Evolutionary conservation across 495 filamentous ascomycete species (phyloP), one percentile per base, ranked within the genome.

Genomic region (Penicillium pulvis): DNA sequence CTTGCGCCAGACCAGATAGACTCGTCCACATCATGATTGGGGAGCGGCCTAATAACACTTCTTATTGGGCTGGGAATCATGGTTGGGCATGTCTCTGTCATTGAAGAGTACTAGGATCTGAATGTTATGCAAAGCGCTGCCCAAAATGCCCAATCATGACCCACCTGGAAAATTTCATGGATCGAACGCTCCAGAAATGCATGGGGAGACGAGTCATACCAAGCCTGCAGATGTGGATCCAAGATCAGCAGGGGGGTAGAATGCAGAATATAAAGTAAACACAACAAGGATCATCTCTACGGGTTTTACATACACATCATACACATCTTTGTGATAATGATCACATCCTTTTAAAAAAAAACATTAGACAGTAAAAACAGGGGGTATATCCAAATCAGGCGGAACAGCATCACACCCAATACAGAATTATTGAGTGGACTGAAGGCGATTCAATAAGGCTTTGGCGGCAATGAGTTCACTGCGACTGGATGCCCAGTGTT

Each of bases 401-500:
- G 9, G 43, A 11, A 33, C 12, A 19, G 35, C 23, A 49, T n/a
- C n/a, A 6, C 19, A 35, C 49, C 24, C 26, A 24, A 20, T 6
- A 6, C n/a, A 69, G 70, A 42, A 71, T 70, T 53, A 59, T 59
- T 58, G 39, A 9, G 46, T 14, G 45, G 51, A 11, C 42, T 56
- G 39, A 28, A 60, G 56, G 35, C 60, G 69, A 63, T 88, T 81
- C 31, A 97, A 75, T 58, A 96, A 72, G 59, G 86, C 86, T 66
- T 84, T 84, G 51, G 91, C 91, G 10, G 91, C 91, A 68, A 86
- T 84, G 31, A 97, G 67, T 69, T 97, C 92, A 10, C 83, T 83
- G 63, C 84, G 77, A 49, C 86, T 85, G 69, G 89, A 92, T 35
- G 88, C 89, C 69, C 85, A 87, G 58, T 76, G 79, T 57, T 89